These are phyloP conservation scores for Zoysia pacifica DNA, from an alignment of 176 grass and related monocot species.

Conservation along the genomic window DNA sequence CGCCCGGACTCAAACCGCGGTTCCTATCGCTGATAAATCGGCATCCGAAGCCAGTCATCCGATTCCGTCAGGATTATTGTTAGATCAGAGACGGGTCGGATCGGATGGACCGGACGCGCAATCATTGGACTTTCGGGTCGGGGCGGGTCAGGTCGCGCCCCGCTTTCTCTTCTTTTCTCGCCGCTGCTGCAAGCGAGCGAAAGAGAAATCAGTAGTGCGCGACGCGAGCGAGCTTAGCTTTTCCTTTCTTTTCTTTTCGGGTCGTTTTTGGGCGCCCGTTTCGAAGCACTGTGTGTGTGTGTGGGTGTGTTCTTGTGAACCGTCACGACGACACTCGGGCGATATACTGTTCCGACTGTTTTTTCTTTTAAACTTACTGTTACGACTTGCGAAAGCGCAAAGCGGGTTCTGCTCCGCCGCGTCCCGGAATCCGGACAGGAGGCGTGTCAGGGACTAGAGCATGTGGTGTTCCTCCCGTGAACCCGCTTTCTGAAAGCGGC, in stretches of 20 bases:
- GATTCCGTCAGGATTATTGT: no score
- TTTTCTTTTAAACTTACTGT: background rate
- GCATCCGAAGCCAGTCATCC: conserved; percentile 22
- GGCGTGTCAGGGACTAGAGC: background rate
- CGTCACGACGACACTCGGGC: background rate
- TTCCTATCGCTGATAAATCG: background rate
- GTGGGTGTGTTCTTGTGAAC: background rate
- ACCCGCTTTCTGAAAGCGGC: conserved; percentile 39
- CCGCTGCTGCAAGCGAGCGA: background rate
- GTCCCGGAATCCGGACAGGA: no score
- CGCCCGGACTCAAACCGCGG: no score
- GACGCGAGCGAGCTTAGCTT: background rate
- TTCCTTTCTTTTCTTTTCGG: background rate
- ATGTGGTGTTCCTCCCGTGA: conserved; percentile 25
- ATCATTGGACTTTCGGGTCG: conserved; percentile 46
- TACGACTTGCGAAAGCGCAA: conserved; percentile 13
- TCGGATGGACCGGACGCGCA: background rate
- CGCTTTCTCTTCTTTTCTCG: conserved; percentile 26
- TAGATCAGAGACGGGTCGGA: no score
- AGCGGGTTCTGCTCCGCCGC: background rate
- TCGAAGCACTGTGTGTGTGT: conserved; percentile 18
- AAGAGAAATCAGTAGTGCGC: background rate
- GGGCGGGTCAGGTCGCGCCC: background rate
- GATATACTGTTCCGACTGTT: background rate
- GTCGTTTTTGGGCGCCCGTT: background rate